Evolutionary conservation across 257 asterid species (phyloP), one percentile per base, ranked within the genome.

Genomic region (Solanum pimpinellifolium): DNA sequence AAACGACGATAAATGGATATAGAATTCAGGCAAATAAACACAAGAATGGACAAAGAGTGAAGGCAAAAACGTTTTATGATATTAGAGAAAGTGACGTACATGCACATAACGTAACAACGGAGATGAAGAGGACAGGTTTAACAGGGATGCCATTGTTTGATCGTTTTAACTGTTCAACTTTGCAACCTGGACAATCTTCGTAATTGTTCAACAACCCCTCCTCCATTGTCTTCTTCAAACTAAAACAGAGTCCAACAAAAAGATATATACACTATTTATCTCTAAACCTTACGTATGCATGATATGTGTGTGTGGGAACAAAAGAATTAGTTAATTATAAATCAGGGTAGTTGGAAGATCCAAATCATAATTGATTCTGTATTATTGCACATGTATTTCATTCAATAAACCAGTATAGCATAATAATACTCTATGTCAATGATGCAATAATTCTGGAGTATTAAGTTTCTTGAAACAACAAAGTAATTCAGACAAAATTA

Each of bases 51-150:
- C 35, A 33, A 33, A 33, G 35, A 33, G 35, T 3, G 35, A 33
- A 39, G 42, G 42, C 42, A 39, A 39, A 39, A 39, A 39, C 42
- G 9, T 39, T 39, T 39, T 37, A 37, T 37, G 9, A 39, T 39
- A 39, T 39, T 3, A 44, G 11, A 44, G 12, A 59, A 47, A 62
- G 33, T 7, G 41, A 16, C 23, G 29, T 13, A 62, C 70, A 62
- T n/a, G 49, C 81, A 8, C 81, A 74, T 37, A 74, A 93, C 65
- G 96, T 92, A 82, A 94, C 86, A 49, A 91, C 35, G 89, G 93
- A 90, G 56, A 94, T 89, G 68, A 86, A 88, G 80, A 89, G 59
- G 47, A 93, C 78, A 60, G 89, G 92, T 91, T 91, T 94, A 59
- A 88, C 27, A 15, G 95, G 98, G 68, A 91, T 74, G 72, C 94